phyloP scores from a whole-genome alignment of 2,329 filamentous ascomycete genomes.

The Hymenoscyphus repandus region DNA sequence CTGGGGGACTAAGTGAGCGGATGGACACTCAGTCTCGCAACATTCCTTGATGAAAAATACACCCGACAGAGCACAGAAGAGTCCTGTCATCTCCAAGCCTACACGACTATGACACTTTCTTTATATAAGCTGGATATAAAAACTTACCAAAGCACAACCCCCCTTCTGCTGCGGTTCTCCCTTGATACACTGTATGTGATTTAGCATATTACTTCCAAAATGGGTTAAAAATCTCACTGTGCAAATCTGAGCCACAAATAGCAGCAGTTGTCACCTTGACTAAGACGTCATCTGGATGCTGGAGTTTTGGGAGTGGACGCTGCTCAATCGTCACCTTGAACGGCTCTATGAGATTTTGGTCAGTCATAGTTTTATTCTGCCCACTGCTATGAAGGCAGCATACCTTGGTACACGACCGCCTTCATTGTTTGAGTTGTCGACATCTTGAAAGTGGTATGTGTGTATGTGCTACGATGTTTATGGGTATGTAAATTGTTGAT shows the following conservation, averaged over 20 bases:
- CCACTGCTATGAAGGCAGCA: background rate
- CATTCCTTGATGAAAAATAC: conserved; percentile 45
- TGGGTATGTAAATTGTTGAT: background rate
- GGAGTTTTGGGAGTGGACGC: conserved; percentile 50
- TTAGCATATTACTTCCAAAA: too few relatives aligned
- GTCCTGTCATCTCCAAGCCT: too few relatives aligned
- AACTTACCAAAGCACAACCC: conserved; percentile 54
- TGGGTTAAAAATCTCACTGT: too few relatives aligned
- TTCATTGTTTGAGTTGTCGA: conserved; percentile 23
- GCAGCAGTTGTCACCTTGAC: conserved; percentile 40
- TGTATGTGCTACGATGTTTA: too few relatives aligned
- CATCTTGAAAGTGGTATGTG: too few relatives aligned
- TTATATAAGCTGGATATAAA: too few relatives aligned
- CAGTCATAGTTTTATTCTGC: background rate
- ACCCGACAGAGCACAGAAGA: conserved; percentile 5
- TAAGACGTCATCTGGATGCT: conserved; percentile 42
- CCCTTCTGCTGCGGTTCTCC: conserved; percentile 54
- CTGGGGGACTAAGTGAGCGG: conserved; percentile 54
- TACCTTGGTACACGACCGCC: conserved; percentile 23
- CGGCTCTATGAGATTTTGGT: conserved; percentile 9
- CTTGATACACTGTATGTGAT: too few relatives aligned
- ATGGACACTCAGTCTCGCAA: too few relatives aligned
- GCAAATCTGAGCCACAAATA: conserved; percentile 27
- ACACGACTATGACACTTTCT: too few relatives aligned
- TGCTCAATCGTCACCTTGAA: conserved; percentile 53